These are phyloP conservation scores for Phytophthora palmivora DNA, from an alignment of 352 stramenopile species.

Conservation along the genomic window DNA sequence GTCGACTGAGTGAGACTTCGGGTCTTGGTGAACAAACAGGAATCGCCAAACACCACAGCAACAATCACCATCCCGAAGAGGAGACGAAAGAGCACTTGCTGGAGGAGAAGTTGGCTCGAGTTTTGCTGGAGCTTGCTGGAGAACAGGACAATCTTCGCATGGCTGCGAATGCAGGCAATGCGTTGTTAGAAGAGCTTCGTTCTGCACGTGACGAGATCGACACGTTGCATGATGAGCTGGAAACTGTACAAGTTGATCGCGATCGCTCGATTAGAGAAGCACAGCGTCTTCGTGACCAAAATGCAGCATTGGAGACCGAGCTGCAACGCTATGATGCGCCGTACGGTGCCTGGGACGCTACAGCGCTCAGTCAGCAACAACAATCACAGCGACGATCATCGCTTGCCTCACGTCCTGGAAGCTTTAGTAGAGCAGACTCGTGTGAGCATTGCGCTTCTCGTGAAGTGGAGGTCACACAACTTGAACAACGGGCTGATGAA, in stretches of 20 bases:
- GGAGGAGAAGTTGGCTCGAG: conserved; percentile 40
- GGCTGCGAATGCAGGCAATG: conserved; percentile 58
- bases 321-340: conserved; percentile 31
- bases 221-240: conserved; percentile 36
- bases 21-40: not conserved
- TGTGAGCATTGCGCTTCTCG: conserved; percentile 33
- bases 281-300: conserved; percentile 36
- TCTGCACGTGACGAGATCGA: conserved; percentile 36
- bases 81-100: conserved; percentile 42
- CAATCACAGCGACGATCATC: conserved; percentile 16
- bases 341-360: conserved; percentile 7
- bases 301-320: conserved; percentile 38
- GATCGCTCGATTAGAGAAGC: conserved; percentile 27
- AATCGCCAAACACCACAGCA: conserved; percentile 21
- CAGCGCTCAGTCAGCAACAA: conserved; percentile 14
- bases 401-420: conserved; percentile 18
- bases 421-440: conserved; percentile 19
- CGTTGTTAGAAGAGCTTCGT: conserved; percentile 51
- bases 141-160: conserved; percentile 59
- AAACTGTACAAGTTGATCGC: conserved; percentile 31
- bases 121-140: conserved; percentile 50
- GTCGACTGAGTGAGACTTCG: conserved; percentile 2
- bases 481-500: conserved; percentile 38
- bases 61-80: conserved; percentile 24
- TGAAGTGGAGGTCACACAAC: conserved; percentile 23